Evolutionary conservation across 768 basidiomycete species (phyloP).

Genomic region (Mycena pura): DNA sequence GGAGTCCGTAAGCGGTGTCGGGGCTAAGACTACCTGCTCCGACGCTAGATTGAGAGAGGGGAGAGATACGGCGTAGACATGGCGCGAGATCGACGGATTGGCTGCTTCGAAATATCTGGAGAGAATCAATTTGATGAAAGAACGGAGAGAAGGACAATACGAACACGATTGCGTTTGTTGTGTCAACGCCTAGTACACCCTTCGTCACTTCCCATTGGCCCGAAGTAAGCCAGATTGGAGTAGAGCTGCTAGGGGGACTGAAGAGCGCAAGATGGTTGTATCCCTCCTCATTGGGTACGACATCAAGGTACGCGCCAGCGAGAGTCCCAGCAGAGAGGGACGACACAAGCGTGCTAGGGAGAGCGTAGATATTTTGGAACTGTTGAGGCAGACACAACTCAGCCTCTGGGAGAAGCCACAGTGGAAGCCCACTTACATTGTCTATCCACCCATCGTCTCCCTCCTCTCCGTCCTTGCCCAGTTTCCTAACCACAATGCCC

Average conservation of each 20-base stretch:
- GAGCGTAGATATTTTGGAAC: constrained; percentile 68
- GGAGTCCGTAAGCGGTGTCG: constrained; percentile 41
- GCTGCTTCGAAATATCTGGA: constrained; percentile 89
- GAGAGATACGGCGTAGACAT: constrained; percentile 82
- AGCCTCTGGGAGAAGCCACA: constrained; percentile 1
- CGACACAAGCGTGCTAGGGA: constrained; percentile 42
- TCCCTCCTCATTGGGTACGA: constrained; percentile 82
- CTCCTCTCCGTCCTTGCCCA: constrained; percentile 86
- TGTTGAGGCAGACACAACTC: constrained; percentile 38
- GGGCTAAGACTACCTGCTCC: constrained; percentile 55
- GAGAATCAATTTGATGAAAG: constrained; percentile 17
- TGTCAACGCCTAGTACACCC: constrained; percentile 76
- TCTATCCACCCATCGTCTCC: constrained; percentile 97
- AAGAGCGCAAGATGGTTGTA: constrained; percentile 95
- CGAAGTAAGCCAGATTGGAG: constrained; percentile 82
- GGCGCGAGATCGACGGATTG: constrained; percentile 81
- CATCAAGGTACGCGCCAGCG: constrained; percentile 83
- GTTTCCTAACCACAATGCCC: constrained; percentile 71
- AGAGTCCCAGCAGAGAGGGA: constrained; percentile 27
- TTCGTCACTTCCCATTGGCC: constrained; percentile 92
- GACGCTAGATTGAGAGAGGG: constrained; percentile 52
- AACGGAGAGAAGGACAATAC: constrained; percentile 36
- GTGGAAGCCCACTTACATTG: constrained; percentile 57
- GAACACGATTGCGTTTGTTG: constrained; percentile 72
- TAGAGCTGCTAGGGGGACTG: constrained; percentile 70